Conservation (phyloP, 345 rosid species). For the Arabis alpina region DNA sequence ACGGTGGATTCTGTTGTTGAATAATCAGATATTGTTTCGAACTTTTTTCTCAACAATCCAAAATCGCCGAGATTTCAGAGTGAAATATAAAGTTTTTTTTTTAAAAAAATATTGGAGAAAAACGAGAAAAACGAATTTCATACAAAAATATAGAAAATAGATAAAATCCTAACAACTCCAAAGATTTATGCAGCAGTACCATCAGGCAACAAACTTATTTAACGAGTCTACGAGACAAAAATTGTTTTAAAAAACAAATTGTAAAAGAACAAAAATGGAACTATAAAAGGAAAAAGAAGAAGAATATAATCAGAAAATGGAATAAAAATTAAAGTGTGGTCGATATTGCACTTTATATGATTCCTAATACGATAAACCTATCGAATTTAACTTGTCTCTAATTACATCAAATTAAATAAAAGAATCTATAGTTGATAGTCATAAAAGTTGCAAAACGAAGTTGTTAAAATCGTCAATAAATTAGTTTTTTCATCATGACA, state of each 20-base stretch:
- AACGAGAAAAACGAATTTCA: background rate
- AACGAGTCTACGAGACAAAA: conserved; percentile 23
- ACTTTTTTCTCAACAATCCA: background rate
- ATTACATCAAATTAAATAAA: no score
- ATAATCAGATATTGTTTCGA: background rate
- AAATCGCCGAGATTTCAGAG: conserved; percentile 5
- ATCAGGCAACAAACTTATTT: conserved; percentile 11
- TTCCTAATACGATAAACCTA: conserved; percentile 16
- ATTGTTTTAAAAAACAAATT: background rate
- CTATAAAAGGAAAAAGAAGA: conserved; percentile 1
- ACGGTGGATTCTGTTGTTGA: conserved; percentile 41
- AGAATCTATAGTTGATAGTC: no score
- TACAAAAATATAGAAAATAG: background rate
- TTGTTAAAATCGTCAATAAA: no score
- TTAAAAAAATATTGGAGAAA: conserved; percentile 1
- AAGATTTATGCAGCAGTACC: conserved; percentile 29
- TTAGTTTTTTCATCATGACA: no score
- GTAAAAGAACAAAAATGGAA: background rate
- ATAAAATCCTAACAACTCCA: conserved; percentile 32
- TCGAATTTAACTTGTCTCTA: conserved; percentile 1
- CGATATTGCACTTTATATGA: conserved; percentile 26
- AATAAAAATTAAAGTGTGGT: conserved; percentile 19
- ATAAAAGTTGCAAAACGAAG: no score
- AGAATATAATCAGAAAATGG: conserved; percentile 33
- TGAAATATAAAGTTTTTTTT: background rate